These are phyloP conservation scores for Mortierella hygrophila DNA, from an alignment of 192 early-diverging fungal species.

Conservation along the genomic window DNA sequence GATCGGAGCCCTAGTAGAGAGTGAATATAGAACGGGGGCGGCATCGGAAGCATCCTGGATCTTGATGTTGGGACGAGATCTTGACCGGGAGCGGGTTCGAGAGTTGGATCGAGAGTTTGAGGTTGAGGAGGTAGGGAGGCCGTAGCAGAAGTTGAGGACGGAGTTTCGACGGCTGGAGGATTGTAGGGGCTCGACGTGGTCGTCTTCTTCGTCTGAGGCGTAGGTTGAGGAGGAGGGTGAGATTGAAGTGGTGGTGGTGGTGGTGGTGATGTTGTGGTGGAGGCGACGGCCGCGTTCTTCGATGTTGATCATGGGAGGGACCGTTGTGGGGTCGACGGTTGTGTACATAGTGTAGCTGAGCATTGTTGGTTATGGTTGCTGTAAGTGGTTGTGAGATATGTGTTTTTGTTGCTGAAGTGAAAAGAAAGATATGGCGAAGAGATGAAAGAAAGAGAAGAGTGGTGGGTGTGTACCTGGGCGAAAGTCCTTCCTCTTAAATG, in stretches of 20 bases:
- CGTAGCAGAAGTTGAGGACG: conserved; percentile 20
- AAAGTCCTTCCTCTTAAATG: no score
- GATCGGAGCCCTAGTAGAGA: neutral
- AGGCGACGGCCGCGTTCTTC: conserved; percentile 17
- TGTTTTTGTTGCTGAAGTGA: no score
- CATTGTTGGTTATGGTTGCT: neutral
- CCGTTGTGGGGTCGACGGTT: conserved; percentile 1
- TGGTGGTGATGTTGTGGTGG: neutral
- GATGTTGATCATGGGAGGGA: conserved; percentile 15
- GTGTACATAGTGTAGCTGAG: conserved; percentile 5
- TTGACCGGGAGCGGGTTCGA: conserved; percentile 32
- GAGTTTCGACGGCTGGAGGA: conserved; percentile 22
- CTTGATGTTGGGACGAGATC: conserved; percentile 17
- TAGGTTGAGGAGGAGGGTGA: neutral
- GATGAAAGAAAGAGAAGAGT: no score
- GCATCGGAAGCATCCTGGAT: neutral
- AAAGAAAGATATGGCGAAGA: no score
- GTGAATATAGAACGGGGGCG: neutral
- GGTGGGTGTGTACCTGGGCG: no score
- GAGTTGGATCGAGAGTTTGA: conserved; percentile 5
- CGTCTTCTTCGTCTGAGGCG: neutral
- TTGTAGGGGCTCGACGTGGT: conserved; percentile 1
- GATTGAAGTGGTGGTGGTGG: neutral
- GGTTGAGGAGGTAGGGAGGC: neutral
- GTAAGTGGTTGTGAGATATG: neutral